A percentile compares a stretch with the other conserved stretches of the same genome.
Conservation (phyloP, 352 stramenopile species). For the Peronospora belbahrii region DNA sequence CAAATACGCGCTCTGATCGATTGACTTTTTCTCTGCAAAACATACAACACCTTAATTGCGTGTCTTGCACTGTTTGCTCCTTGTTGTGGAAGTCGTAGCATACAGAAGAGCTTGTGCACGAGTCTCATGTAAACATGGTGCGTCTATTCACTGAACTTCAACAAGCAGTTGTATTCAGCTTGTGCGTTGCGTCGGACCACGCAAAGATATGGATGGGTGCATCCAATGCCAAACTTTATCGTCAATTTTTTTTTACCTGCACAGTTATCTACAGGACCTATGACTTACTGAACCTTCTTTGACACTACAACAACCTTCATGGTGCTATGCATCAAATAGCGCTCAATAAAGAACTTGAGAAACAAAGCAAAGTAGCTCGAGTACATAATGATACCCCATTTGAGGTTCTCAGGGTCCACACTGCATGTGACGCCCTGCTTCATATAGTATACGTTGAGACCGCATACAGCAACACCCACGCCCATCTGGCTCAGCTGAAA, state of each 20-base stretch:
- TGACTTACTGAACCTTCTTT: conserved; percentile 37
- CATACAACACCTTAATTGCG: no score
- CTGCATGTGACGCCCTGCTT: conserved; percentile 54
- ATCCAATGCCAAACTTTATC: conserved; percentile 6
- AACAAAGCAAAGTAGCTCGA: conserved; percentile 91
- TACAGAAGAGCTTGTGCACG: no score
- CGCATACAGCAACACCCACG: conserved; percentile 63
- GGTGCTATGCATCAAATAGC: conserved; percentile 59
- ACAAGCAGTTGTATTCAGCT: no score
- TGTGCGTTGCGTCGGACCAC: no score
- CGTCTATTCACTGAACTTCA: no score
- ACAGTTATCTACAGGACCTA: background rate
- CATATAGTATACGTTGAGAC: conserved; percentile 75
- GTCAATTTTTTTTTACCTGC: conserved; percentile 1
- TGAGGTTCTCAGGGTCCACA: conserved; percentile 80
- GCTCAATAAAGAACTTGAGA: conserved; percentile 88
- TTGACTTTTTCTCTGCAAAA: no score
- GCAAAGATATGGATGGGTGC: no score
- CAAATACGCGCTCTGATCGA: no score
- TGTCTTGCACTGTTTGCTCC: no score
- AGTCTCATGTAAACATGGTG: no score
- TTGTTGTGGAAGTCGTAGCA: no score
- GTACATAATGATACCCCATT: conserved; percentile 91
- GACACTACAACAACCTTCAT: conserved; percentile 28
- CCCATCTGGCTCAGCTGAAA: conserved; percentile 88